These are phyloP conservation scores for Ambrosiella xylebori DNA, from an alignment of 2,329 filamentous ascomycete species.

Conservation along the genomic window DNA sequence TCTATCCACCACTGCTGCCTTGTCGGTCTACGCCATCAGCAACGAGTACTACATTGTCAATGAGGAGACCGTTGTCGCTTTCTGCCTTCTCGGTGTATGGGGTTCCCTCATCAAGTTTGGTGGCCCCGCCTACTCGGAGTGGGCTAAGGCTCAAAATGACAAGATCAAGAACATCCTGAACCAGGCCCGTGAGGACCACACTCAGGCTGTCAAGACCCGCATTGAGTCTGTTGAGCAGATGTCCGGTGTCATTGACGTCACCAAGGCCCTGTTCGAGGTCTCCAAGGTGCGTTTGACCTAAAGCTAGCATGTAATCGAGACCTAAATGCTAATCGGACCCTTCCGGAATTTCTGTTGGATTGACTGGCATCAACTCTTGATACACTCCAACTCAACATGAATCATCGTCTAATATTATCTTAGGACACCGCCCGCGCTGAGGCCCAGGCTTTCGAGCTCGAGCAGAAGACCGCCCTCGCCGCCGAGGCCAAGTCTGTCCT, in stretches of 20 bases:
- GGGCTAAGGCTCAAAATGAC: conserved; percentile 73
- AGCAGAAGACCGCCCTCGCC: conserved; percentile 86
- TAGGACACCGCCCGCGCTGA: conserved; percentile 95
- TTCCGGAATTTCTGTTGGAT: not conserved
- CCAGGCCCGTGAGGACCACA: conserved; percentile 85
- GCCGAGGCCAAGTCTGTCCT: conserved; percentile 87
- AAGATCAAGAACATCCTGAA: conserved; percentile 95
- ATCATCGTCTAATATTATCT: conserved; percentile 3
- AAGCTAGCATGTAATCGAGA: not conserved
- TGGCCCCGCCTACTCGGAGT: conserved; percentile 80
- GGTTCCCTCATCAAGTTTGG: conserved; percentile 81
- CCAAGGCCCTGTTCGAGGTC: conserved; percentile 91
- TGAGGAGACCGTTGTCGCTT: conserved; percentile 89
- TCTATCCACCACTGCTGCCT: conserved; percentile 77
- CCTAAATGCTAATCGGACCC: not conserved
- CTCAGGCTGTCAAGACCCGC: conserved; percentile 80
- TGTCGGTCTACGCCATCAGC: conserved; percentile 89
- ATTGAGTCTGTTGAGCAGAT: conserved; percentile 93
- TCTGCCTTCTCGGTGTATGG: conserved; percentile 90
- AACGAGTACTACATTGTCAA: conserved; percentile 99
- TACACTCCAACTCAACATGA: not conserved
- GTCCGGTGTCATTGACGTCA: conserved; percentile 84
- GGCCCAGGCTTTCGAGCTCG: conserved; percentile 88
- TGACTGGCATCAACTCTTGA: too few species aligned
- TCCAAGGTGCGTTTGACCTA: conserved; percentile 57